Percentiles rank a stretch among this genome's conserved stretches.
phyloP scores from a whole-genome alignment of 768 basidiomycete species.

The Podaxis pistillaris region DNA sequence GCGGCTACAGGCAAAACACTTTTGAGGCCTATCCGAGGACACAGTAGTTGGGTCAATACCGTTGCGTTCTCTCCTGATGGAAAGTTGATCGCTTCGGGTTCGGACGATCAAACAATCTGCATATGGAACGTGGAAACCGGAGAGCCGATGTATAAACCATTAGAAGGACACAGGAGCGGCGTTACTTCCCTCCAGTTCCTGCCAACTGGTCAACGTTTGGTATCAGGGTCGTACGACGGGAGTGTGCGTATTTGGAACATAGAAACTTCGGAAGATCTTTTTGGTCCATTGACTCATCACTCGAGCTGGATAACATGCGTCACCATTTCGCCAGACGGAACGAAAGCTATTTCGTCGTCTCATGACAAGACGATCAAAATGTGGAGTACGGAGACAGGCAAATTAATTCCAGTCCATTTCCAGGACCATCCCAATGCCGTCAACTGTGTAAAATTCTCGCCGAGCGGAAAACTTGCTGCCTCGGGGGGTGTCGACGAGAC shows the following conservation, averaged over 20 bases:
- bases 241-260: slow-evolving; percentile 12
- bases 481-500: slow-evolving; percentile 18
- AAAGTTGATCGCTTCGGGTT: slow-evolving; percentile 18
- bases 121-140: slow-evolving; percentile 15
- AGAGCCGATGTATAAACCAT: background rate
- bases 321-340: slow-evolving; percentile 15
- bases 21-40: slow-evolving; percentile 10
- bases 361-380: slow-evolving; percentile 20
- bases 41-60: slow-evolving; percentile 10
- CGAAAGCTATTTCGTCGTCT: slow-evolving; percentile 17
- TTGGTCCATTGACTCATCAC: background rate
- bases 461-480: slow-evolving; percentile 17
- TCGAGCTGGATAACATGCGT: slow-evolving; percentile 4
- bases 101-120: slow-evolving; percentile 17
- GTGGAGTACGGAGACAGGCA: slow-evolving; percentile 19
- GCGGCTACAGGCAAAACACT: slow-evolving; percentile 13
- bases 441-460: slow-evolving; percentile 19
- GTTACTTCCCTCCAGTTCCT: background rate
- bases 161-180: background rate
- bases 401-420: slow-evolving; percentile 13
- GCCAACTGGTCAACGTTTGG: background rate
- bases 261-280: slow-evolving; percentile 5
- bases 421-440: slow-evolving; percentile 19
- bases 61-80: slow-evolving; percentile 22
- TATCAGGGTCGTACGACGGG: background rate